Evolutionary conservation across 345 rosid species (phyloP).

Genomic region (Diplotaxis tenuifolia): DNA sequence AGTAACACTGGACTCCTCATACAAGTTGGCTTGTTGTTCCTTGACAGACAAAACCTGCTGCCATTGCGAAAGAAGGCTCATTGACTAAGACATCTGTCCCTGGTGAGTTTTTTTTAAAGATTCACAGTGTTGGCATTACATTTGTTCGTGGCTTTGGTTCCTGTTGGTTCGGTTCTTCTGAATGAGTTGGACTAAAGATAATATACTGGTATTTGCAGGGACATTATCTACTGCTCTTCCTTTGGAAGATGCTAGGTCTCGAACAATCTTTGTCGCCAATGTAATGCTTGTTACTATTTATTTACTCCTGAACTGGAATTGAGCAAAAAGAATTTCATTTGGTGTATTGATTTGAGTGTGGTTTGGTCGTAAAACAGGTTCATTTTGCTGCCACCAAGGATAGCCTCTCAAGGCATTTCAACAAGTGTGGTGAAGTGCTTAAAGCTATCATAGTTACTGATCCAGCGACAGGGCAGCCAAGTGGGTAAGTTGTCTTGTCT

Average conservation of each 20-base stretch:
- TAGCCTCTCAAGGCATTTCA: constrained; percentile 84
- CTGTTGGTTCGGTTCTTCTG: not conserved
- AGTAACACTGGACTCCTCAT: not conserved
- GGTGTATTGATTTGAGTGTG: constrained; percentile 10
- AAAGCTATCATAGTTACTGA: constrained; percentile 86
- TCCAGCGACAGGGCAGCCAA: constrained; percentile 86
- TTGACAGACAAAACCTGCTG: constrained; percentile 51
- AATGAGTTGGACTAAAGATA: constrained; percentile 16
- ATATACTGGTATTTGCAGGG: constrained; percentile 45
- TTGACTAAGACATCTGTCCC: constrained; percentile 43
- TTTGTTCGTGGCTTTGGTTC: not conserved
- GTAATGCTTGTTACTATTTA: constrained; percentile 43
- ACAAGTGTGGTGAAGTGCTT: constrained; percentile 85
- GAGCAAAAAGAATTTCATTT: not conserved
- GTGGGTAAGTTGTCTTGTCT: constrained; percentile 55
- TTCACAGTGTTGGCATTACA: not conserved
- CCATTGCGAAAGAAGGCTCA: constrained; percentile 41
- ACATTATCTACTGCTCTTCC: constrained; percentile 54
- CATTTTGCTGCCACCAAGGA: constrained; percentile 96
- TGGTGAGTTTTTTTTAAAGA: constrained; percentile 48
- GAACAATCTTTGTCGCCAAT: constrained; percentile 88
- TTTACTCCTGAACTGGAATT: not conserved
- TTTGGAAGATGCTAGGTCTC: constrained; percentile 77
- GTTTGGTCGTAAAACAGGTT: constrained; percentile 55
- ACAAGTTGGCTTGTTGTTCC: constrained; percentile 15